These are phyloP conservation scores for Penicillium sp. DNA, from an alignment of 2,329 filamentous ascomycete species.

Conservation along the genomic window DNA sequence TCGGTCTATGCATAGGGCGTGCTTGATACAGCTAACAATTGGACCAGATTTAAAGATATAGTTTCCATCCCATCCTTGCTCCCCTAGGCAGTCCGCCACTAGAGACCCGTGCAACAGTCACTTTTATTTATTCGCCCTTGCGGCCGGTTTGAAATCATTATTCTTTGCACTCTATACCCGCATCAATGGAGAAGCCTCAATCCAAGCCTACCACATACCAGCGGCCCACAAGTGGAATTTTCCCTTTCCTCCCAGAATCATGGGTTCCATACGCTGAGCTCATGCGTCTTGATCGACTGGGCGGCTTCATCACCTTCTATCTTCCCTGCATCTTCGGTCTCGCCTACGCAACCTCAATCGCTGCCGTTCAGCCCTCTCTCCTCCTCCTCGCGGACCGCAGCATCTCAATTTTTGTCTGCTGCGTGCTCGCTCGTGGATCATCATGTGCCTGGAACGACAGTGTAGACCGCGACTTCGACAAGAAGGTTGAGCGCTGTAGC, in stretches of 20 bases:
- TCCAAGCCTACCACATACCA: neutral
- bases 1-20: neutral
- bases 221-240: neutral
- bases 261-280: conserved; percentile 17
- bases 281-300: conserved; percentile 78
- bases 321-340: conserved; percentile 85
- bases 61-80: neutral
- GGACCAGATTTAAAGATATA: neutral
- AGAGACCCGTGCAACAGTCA: neutral
- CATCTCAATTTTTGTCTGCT: conserved; percentile 58
- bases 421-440: conserved; percentile 78
- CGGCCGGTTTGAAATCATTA: no score
- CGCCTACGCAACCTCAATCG: conserved; percentile 63
- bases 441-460: conserved; percentile 90
- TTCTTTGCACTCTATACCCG: neutral
- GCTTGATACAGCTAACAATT: neutral
- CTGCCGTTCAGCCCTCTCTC: conserved; percentile 60
- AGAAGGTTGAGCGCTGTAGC: conserved; percentile 73
- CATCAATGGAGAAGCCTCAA: neutral
- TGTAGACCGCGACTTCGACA: conserved; percentile 85
- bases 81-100: neutral
- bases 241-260: neutral
- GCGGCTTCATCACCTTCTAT: conserved; percentile 81
- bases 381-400: conserved; percentile 68
- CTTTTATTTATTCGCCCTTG: neutral